Base-by-base conservation (phyloP, 257 asterid species). In the Salvia hispanica region DNA sequence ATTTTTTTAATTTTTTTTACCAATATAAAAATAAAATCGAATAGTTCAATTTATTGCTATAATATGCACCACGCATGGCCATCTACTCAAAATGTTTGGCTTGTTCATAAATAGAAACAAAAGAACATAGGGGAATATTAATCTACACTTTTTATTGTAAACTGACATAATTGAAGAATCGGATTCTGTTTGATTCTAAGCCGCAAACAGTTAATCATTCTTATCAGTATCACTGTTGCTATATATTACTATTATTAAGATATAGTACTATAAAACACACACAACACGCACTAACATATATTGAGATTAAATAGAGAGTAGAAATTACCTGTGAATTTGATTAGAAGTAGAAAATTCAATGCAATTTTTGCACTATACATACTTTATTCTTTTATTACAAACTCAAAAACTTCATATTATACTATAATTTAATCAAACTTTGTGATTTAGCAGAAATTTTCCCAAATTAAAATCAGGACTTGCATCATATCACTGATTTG, bases 131-230 rank as follows among this genome's bases (percentile, higher is more conserved):
- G 44, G 42, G 69, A 61, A 51, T 71, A 52, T 51, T 10, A 71
- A 54, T 31, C 14, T 31, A 31, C 42, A 54, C 10, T 18, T 54
- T 55, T 58, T 6, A 37, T 61, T 14, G 5, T 6, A 58, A 65
- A 48, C 68, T 48, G 62, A 73, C 36, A 54, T 25, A 57, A 53
- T 21, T 5, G 12, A 73, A 60, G 70, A 62, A 74, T 55, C 66
- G 11, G 71, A 62, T 62, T 62, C 67, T 69, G 2, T 62, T 54
- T 66, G 37, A 34, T 34, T 55, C 50, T n/a, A 6, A 69, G 50
- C 71, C 70, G 59, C 64, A 50, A n/a, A 14, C 47, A 57, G 31
- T 6, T 50, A 50, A 62, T 42, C 36, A 31, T 9, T 64, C 66
- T 9, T 11, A 72, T 50, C 70, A 43, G 71, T 47, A 47, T 47